Conservation (phyloP, 2,329 filamentous ascomycete species). For the Cordyceps cicadae region DNA sequence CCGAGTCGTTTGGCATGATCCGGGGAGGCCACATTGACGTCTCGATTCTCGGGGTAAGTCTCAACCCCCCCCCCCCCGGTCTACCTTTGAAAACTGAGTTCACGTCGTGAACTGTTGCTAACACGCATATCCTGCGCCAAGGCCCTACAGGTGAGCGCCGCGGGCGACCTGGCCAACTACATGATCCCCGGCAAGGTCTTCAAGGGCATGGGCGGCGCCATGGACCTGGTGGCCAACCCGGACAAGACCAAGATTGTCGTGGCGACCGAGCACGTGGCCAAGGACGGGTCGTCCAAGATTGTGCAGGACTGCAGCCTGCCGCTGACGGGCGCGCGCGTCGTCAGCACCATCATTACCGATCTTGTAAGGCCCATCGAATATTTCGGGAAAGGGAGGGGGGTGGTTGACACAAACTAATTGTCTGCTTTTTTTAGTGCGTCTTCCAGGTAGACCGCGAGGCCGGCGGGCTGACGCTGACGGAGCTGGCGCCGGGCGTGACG, state of each 20-base stretch:
- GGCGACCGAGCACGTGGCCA: slow-evolving; percentile 61
- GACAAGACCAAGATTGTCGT: slow-evolving; percentile 65
- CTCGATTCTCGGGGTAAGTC: slow-evolving; percentile 61
- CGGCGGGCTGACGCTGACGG: slow-evolving; percentile 57
- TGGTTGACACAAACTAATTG: not conserved
- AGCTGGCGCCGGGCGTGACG: slow-evolving; percentile 59
- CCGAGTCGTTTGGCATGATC: slow-evolving; percentile 83
- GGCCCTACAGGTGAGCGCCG: slow-evolving; percentile 70
- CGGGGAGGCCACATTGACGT: slow-evolving; percentile 77
- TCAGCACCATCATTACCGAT: slow-evolving; percentile 66
- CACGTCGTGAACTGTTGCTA: no score
- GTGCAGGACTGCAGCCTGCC: slow-evolving; percentile 56
- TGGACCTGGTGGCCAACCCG: slow-evolving; percentile 65
- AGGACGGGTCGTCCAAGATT: slow-evolving; percentile 60
- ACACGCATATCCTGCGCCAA: no score
- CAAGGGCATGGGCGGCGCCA: slow-evolving; percentile 79
- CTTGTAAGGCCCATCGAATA: slow-evolving; percentile 43
- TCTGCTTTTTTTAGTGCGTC: slow-evolving; percentile 46
- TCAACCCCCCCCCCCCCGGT: no score
- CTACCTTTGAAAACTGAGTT: no score
- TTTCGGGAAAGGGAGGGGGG: not conserved
- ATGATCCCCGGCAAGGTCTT: slow-evolving; percentile 84
- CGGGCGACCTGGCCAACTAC: slow-evolving; percentile 78
- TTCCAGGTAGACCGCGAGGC: slow-evolving; percentile 58
- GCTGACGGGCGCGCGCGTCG: slow-evolving; percentile 57